Evolutionary conservation across 768 basidiomycete genomes (phyloP).

Genomic region (Hortiboletus campestris): DNA sequence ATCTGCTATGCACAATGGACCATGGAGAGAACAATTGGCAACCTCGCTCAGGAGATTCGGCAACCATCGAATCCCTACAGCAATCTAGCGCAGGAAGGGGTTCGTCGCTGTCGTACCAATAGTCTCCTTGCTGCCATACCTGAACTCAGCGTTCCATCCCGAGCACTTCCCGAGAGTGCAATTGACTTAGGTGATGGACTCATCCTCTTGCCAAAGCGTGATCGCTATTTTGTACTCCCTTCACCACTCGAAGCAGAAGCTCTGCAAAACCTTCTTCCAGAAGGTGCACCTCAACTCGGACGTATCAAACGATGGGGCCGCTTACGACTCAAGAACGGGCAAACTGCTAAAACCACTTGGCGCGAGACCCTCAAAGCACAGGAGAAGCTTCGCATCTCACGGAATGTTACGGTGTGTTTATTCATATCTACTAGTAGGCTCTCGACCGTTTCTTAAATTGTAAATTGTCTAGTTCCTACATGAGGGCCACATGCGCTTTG

Average conservation of each 20-base stretch:
- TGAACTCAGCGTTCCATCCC: too few relatives aligned
- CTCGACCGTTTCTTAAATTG: too few relatives aligned
- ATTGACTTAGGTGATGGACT: too few relatives aligned
- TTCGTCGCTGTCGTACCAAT: too few relatives aligned
- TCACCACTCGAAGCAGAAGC: neutral
- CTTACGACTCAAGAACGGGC: constrained; percentile 18
- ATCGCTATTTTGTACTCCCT: neutral
- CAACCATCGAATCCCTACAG: too few relatives aligned
- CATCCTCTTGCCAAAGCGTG: neutral
- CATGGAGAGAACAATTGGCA: too few relatives aligned
- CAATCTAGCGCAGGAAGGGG: too few relatives aligned
- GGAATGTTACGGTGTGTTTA: constrained; percentile 12
- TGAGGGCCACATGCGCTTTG: neutral
- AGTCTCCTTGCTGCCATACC: too few relatives aligned
- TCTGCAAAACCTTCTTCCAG: neutral
- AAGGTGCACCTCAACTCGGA: neutral
- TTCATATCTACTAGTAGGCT: too few relatives aligned
- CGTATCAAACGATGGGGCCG: constrained; percentile 17
- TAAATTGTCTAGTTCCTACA: neutral
- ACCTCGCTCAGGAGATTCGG: too few relatives aligned
- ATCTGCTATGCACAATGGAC: neutral
- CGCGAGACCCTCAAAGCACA: neutral
- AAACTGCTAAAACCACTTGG: constrained; percentile 9
- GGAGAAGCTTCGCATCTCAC: neutral
- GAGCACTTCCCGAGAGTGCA: too few relatives aligned